Evolutionary conservation across 306 rosid genomes (phyloP), one percentile per base, ranked within the genome.

Genomic region (Benincasa hispida): DNA sequence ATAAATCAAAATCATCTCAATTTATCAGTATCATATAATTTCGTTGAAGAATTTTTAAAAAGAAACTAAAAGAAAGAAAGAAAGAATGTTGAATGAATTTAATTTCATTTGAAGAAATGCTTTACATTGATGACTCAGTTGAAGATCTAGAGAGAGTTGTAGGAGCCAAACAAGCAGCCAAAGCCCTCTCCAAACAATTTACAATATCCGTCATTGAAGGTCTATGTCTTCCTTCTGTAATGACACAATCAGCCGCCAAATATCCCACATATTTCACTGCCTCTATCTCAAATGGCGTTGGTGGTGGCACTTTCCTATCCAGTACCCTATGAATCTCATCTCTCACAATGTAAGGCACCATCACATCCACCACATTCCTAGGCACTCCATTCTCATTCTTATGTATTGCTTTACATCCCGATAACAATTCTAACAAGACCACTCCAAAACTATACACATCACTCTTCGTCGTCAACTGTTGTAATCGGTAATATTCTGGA

Each of bases 371-470:
- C 50, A 94, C 92, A 74, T 94, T 94, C 76, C 96, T 84, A 0
- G 97, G 97, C 37, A 82, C 81, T 10, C 95, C 96, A 21, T 77
- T 76, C 17, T 87, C 94, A 22, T 89, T 91, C 55, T 78, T 84
- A 19, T 91, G 98, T 5, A 94, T 90, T 1, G 97, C 97, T 25
- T 70, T 90, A 27, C 72, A 77, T 5, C 97, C 97, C 0, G 91
- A 84, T 9, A 94, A 72, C 48, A 94, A 41, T 77, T 94, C 98
- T 0, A 94, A 77, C 69, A 94, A 51, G 14, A 94, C 88, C 0
- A 94, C 93, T 0, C 98, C 97, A 6, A 94, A 94, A 45, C 98
- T 94, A 50, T 91, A 94, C 21, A 94, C 98, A 15, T 94, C 97
- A 15, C 93, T 94, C 78, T 94, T 94, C 1, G 91, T 63, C 0